A percentile compares a stretch with the other conserved stretches of the same genome.
Evolutionary conservation across 2,329 filamentous ascomycete species (phyloP).

Genomic region (Sclerotinia trifoliorum): DNA sequence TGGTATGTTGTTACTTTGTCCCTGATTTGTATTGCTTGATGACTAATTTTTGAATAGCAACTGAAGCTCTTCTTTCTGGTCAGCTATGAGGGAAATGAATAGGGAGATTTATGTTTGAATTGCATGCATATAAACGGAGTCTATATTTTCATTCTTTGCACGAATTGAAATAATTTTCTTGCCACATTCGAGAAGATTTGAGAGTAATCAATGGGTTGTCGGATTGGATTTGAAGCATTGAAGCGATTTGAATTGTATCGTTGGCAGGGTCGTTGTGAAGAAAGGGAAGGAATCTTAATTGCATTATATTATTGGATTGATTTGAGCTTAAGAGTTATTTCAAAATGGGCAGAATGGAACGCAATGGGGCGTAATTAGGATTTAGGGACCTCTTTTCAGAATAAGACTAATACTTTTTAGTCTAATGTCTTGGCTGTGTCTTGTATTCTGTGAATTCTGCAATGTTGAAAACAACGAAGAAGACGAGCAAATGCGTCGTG

Average conservation of each 20-base stretch:
- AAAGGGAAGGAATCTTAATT: constrained; percentile 4
- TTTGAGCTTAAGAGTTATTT: neutral
- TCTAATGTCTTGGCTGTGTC: neutral
- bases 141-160: neutral
- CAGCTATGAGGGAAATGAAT: constrained; percentile 53
- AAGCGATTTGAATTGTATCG: constrained; percentile 16
- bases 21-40: neutral
- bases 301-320: constrained; percentile 3
- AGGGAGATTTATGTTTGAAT: neutral
- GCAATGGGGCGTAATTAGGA: constrained; percentile 7
- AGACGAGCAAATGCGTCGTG: too few relatives aligned
- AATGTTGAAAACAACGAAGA: too few relatives aligned
- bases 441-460: too few relatives aligned
- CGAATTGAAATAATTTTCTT: neutral
- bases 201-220: neutral
- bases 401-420: neutral
- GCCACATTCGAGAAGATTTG: neutral
- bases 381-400: neutral
- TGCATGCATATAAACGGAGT: constrained; percentile 21
- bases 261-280: neutral
- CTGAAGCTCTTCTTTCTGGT: constrained; percentile 75
- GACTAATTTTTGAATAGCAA: constrained; percentile 50
- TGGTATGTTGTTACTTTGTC: constrained; percentile 56
- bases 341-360: constrained; percentile 2
- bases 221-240: constrained; percentile 13